phyloP scores from a whole-genome alignment of 192 early-diverging fungal genomes.

The Backusella westeae region DNA sequence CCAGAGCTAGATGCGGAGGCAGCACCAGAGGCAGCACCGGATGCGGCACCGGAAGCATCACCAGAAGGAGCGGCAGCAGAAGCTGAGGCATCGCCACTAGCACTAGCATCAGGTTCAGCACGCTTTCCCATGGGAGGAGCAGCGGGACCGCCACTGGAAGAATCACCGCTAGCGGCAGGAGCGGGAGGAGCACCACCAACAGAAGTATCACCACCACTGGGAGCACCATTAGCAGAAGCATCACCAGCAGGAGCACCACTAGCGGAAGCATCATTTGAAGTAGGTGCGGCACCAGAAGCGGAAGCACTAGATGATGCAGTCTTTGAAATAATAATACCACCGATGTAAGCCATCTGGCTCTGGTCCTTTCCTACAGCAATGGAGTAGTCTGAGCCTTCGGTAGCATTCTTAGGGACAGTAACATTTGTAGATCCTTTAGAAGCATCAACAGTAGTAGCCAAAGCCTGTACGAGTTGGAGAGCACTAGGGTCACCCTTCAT shows the following conservation, averaged over 20 bases:
- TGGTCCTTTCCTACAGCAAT: constrained; percentile 17
- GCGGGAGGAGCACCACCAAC: background rate
- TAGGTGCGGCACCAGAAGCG: background rate
- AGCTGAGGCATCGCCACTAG: background rate
- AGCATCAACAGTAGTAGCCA: constrained; percentile 16
- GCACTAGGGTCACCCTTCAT: constrained; percentile 24
- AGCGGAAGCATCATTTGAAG: background rate
- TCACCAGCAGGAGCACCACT: background rate
- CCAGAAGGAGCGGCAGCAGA: background rate
- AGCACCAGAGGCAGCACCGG: background rate
- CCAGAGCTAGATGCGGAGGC: background rate
- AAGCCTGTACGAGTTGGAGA: constrained; percentile 11
- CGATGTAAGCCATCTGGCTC: constrained; percentile 23
- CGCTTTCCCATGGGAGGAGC: background rate
- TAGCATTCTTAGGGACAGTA: constrained; percentile 15
- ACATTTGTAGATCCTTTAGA: background rate
- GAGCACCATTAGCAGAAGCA: background rate
- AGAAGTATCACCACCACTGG: background rate
- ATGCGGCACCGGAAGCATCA: background rate
- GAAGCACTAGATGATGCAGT: background rate
- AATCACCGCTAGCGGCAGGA: background rate
- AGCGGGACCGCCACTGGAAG: background rate
- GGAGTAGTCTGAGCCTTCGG: constrained; percentile 20
- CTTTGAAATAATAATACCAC: constrained; percentile 15
- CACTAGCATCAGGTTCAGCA: background rate